phyloP scores from a whole-genome alignment of 257 asterid genomes.

The Agastache rugosa region DNA sequence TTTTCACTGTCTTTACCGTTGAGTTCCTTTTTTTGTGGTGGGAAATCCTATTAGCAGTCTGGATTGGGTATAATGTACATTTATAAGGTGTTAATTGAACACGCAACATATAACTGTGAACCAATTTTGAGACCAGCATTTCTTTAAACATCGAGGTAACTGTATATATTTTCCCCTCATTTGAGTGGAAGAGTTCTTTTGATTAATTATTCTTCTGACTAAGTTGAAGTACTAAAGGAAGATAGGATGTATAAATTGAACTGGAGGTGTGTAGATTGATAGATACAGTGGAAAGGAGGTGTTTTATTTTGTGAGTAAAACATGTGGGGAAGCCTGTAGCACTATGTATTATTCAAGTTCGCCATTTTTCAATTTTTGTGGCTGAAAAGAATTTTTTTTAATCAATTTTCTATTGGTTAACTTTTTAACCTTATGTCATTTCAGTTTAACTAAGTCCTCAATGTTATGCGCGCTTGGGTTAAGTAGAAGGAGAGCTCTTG shows the following conservation, averaged over 20 bases:
- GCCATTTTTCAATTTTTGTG: neutral
- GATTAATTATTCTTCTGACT: neutral
- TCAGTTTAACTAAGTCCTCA: neutral
- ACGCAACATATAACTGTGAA: neutral
- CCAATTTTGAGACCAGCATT: neutral
- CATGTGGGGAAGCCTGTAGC: slow-evolving; percentile 5
- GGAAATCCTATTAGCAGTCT: neutral
- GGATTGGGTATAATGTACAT: neutral
- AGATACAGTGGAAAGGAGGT: slow-evolving; percentile 4
- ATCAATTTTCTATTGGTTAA: slow-evolving; percentile 10
- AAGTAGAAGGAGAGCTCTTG: slow-evolving; percentile 19
- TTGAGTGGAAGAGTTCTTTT: neutral
- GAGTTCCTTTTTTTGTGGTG: neutral
- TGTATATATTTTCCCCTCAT: neutral
- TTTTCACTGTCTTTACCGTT: slow-evolving; percentile 1
- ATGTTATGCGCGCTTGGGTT: neutral
- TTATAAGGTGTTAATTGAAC: slow-evolving; percentile 14
- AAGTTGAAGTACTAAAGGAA: slow-evolving; percentile 7
- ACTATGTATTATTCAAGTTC: neutral
- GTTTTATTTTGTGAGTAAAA: neutral
- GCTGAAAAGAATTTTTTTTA: neutral
- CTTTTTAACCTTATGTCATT: neutral
- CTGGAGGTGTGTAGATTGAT: neutral
- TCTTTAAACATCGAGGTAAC: neutral
- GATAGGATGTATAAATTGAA: neutral